phyloP scores from a whole-genome alignment of 345 rosid species.

The Alliaria petiolata region DNA sequence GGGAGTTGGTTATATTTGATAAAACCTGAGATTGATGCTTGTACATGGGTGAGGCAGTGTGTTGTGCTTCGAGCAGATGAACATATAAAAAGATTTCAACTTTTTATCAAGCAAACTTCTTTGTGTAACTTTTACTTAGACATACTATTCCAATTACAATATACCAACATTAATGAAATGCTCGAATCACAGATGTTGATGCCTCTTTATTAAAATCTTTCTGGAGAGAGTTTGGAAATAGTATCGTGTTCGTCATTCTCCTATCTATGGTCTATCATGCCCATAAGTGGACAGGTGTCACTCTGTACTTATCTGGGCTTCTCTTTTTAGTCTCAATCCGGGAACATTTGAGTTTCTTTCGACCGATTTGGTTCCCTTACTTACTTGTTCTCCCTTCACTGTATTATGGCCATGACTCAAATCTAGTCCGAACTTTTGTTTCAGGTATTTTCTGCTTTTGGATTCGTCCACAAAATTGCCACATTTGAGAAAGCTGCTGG shows the following conservation, averaged over 20 bases:
- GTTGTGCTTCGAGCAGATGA: slow-evolving; percentile 12
- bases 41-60: neutral
- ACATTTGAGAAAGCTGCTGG: slow-evolving; percentile 98
- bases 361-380: neutral
- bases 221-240: slow-evolving; percentile 78
- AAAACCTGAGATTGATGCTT: neutral
- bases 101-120: neutral
- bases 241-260: slow-evolving; percentile 64
- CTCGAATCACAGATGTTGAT: slow-evolving; percentile 63
- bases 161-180: slow-evolving; percentile 32
- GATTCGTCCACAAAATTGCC: slow-evolving; percentile 95
- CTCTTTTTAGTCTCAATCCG: slow-evolving; percentile 18
- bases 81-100: neutral
- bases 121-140: neutral
- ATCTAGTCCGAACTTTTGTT: slow-evolving; percentile 26
- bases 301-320: slow-evolving; percentile 68
- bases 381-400: neutral
- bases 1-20: neutral
- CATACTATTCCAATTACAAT: neutral
- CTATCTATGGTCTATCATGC: slow-evolving; percentile 73
- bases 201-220: slow-evolving; percentile 66
- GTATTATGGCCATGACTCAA: slow-evolving; percentile 11
- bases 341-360: slow-evolving; percentile 31
- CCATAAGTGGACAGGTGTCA: slow-evolving; percentile 74
- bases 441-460: slow-evolving; percentile 98